Evolutionary conservation across 768 basidiomycete species (phyloP), one percentile per base, ranked within the genome.

Genomic region (Termitomyces sp.): DNA sequence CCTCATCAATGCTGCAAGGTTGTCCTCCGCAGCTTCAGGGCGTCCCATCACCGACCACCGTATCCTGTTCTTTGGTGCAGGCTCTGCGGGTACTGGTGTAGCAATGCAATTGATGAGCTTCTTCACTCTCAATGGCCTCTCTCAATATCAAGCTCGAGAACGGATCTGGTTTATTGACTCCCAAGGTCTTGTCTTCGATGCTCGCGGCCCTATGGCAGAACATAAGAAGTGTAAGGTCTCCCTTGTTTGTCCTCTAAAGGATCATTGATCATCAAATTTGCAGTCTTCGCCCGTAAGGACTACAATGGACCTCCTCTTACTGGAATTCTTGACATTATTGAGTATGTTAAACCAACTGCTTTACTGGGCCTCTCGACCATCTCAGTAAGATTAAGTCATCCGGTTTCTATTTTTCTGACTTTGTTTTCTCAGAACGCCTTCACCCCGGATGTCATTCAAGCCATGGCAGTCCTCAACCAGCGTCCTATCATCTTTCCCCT

Each of bases 401-500:
- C 45, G 36, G 42, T 32, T 3, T 64, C 42, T 38, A 17, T 57
- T 12, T 34, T 45, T 54, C 40, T 49, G 36, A 47, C 10, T 38
- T 29, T 53, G 50, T 46, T 45, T 34, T n/a, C 12, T 8, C 49
- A 85, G 84, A 87, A 86, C 37, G 90, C 93, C 1, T 97, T 96
- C 77, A 83, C 77, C 53, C 77, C 86, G 46, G 79, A 82, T 15
- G 87, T 92, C 56, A 83, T 96, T 53, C 77, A 84, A 64, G 76
- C 82, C 0, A 94, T 97, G 94, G 84, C 88, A 17, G 80, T 82
- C 34, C 80, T 89, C 68, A 96, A 95, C 73, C 78, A 84, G 4
- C 83, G 86, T 17, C 95, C 95, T 29, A 94, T 96, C 77, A 84
- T 96, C 71, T 96, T 96, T 82, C 92, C 95, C 37, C 84, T 96